A percentile compares a stretch with the other conserved stretches of the same genome.
Evolutionary conservation across 2,329 filamentous ascomycete genomes (phyloP).

Genomic region (Gnomoniopsis sp.): DNA sequence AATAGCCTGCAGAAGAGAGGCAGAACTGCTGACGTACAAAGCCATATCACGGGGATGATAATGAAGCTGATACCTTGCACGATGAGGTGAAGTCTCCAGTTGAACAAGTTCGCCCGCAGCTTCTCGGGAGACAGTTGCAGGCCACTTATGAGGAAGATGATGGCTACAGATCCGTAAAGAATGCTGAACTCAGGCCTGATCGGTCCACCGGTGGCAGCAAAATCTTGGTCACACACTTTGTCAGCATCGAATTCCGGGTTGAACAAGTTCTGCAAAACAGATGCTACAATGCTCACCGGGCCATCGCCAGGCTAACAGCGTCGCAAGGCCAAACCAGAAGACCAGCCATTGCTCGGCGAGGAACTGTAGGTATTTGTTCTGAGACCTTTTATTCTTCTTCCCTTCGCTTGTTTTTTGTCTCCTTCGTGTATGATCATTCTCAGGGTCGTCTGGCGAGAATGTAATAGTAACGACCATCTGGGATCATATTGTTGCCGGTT

Average conservation of each 20-base stretch:
- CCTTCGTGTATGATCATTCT: neutral
- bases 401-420: neutral
- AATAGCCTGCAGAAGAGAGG: neutral
- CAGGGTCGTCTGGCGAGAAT: neutral
- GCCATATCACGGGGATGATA: conserved; percentile 60
- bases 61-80: conserved; percentile 67
- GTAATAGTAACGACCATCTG: conserved; percentile 14
- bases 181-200: conserved; percentile 57
- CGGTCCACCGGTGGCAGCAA: conserved; percentile 44
- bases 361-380: conserved; percentile 24
- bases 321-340: conserved; percentile 54
- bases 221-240: conserved; percentile 28
- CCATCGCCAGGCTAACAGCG: conserved; percentile 44
- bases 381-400: neutral
- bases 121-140: conserved; percentile 64
- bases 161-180: conserved; percentile 64
- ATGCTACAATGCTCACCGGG: conserved; percentile 32
- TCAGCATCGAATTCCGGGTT: conserved; percentile 10
- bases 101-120: conserved; percentile 56
- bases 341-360: conserved; percentile 62
- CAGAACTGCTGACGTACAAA: conserved; percentile 42
- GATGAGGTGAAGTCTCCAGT: conserved; percentile 65
- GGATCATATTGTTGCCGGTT: neutral
- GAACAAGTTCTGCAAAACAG: neutral
- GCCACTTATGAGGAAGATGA: conserved; percentile 71